These are phyloP conservation scores for Cryptococcus neoformans DNA, from an alignment of 1,284 basidiomycete genomes.

Conservation along the genomic window DNA sequence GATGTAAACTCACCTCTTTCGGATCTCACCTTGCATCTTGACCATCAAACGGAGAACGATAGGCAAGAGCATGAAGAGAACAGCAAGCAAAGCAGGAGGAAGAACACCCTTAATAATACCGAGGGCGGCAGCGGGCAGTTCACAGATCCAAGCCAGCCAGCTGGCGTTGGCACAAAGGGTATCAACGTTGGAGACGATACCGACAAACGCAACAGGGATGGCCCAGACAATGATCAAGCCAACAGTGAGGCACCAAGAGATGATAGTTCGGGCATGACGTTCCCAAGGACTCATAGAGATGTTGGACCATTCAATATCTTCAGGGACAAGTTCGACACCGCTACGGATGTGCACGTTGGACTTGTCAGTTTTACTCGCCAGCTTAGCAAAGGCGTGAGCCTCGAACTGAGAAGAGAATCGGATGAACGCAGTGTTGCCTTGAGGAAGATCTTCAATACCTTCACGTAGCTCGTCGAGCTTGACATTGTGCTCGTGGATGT, in stretches of 20 bases:
- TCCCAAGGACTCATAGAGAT: conserved; percentile 54
- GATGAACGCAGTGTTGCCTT: conserved; percentile 67
- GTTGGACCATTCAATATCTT: conserved; percentile 90
- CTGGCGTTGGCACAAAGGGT: conserved; percentile 61
- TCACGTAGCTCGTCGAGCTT: conserved; percentile 58
- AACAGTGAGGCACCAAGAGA: conserved; percentile 55
- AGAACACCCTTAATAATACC: conserved; percentile 91
- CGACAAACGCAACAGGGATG: conserved; percentile 72
- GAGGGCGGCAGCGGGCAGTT: conserved; percentile 55
- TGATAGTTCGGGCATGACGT: conserved; percentile 51
- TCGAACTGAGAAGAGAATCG: conserved; percentile 75
- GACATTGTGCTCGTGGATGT: conserved; percentile 53
- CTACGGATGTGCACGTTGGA: conserved; percentile 54
- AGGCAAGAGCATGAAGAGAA: conserved; percentile 88
- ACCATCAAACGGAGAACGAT: conserved; percentile 63
- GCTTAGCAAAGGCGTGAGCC: conserved; percentile 57
- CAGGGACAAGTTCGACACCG: conserved; percentile 62
- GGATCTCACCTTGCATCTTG: conserved; percentile 43
- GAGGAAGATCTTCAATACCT: conserved; percentile 48
- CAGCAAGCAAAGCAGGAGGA: conserved; percentile 76
- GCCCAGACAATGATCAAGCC: conserved; percentile 56
- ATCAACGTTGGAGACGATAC: conserved; percentile 76
- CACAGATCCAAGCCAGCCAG: conserved; percentile 83
- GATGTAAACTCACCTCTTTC: conserved; percentile 48
- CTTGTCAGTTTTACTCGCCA: conserved; percentile 56